Evolutionary conservation across 73 alveolate genomes (phyloP), one percentile per base, ranked within the genome.

Genomic region (Tetrahymena borealis): DNA sequence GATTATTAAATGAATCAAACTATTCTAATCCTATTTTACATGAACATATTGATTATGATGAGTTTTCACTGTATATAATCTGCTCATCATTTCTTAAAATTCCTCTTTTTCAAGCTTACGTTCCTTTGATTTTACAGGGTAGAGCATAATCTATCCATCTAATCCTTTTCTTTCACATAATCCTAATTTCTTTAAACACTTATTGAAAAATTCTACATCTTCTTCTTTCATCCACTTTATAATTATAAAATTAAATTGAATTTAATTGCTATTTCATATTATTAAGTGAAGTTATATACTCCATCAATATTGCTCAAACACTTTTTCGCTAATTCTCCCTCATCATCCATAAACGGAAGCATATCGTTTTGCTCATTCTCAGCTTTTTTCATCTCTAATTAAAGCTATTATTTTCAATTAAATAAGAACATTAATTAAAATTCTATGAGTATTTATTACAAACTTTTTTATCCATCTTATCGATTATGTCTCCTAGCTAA

Each of bases 141-240:
- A 93, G n/a, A 93, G 95, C 95, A 93, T 93, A 78, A 93, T 91
- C 41, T 93, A 85, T 16, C 95, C 95, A 93, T 93, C 95, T 20
- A 93, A 40, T 39, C 95, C 95, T 79, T 42, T 85, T 37, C 91
- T 93, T 40, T 93, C 95, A 24, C 95, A 93, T 33, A 93, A 90
- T 7, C 95, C 95, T 60, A 93, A 90, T 78, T 41, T 85, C 33
- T 85, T 36, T 90, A 93, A 90, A 39, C 91, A 79, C 60, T 93
- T 93, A 33, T 93, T 93, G 18, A 93, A 39, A 93, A 93, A 93
- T 24, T 93, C 95, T 39, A 79, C 93, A 79, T 93, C 95, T 39
- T 85, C 78, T 32, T 78, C 33, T 2, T 37, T 38, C 91, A 79
- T n/a, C 95, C 95, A 93, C 95, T 93, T 39, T 33, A 28, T 85